Evolutionary conservation across 768 basidiomycete species (phyloP).

Genomic region (Obba rivulosa): DNA sequence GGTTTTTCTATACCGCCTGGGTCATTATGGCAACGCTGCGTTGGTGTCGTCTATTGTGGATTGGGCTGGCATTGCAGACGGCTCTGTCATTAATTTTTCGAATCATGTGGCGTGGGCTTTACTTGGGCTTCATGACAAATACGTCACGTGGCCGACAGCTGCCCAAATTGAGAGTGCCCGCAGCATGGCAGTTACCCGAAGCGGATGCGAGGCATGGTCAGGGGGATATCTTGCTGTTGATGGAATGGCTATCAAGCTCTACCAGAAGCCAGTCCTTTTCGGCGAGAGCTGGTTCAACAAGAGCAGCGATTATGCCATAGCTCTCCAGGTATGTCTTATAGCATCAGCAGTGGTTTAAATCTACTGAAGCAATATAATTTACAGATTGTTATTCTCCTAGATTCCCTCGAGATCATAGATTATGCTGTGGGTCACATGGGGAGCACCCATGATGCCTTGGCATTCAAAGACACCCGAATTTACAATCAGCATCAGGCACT

Average conservation of each 20-base stretch:
- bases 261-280: neutral
- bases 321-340: neutral
- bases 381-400: neutral
- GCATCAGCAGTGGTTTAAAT: neutral
- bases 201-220: neutral
- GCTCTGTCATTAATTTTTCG: neutral
- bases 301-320: neutral
- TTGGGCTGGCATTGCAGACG: neutral
- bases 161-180: neutral
- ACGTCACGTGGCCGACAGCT: neutral
- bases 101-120: neutral
- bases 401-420: neutral
- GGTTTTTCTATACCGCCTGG: neutral
- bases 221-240: neutral
- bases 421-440: neutral
- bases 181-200: neutral
- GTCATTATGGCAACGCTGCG: neutral
- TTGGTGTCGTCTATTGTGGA: neutral
- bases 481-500: neutral
- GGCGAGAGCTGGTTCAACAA: neutral
- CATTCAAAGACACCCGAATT: neutral
- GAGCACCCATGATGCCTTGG: neutral
- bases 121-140: neutral
- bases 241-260: neutral
- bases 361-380: neutral